Percentiles rank a stretch among this genome's conserved stretches.
These are phyloP conservation scores for Chaetomium cochliodes DNA, from an alignment of 495 filamentous ascomycete species.

Conservation along the genomic window DNA sequence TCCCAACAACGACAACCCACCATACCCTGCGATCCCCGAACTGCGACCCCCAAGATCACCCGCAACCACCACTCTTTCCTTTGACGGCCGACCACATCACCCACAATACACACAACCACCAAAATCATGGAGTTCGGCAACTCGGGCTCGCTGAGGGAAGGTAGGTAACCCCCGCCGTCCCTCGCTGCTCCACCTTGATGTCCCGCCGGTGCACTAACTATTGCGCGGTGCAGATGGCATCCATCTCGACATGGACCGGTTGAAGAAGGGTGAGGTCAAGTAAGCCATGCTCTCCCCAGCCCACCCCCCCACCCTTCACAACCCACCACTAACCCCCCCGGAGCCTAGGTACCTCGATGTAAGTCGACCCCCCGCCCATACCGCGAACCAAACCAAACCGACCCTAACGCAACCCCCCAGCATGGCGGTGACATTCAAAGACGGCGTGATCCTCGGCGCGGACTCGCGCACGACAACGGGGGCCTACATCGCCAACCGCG, in stretches of 20 bases:
- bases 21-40: slow-evolving; percentile 15
- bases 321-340: slow-evolving; percentile 25
- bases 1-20: slow-evolving; percentile 26
- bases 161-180: slow-evolving; percentile 39
- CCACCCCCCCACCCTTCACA: neutral
- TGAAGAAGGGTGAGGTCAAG: slow-evolving; percentile 62
- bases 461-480: slow-evolving; percentile 98
- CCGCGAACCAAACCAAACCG: slow-evolving; percentile 4
- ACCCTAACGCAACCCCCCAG: slow-evolving; percentile 42
- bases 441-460: slow-evolving; percentile 93
- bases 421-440: slow-evolving; percentile 95
- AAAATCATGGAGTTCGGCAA: slow-evolving; percentile 59
- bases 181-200: slow-evolving; percentile 12
- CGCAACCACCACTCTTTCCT: neutral
- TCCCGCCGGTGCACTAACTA: slow-evolving; percentile 17
- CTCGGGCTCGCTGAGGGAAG: slow-evolving; percentile 71
- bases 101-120: slow-evolving; percentile 19
- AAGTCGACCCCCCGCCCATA: slow-evolving; percentile 42
- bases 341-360: slow-evolving; percentile 97
- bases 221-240: slow-evolving; percentile 76
- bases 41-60: slow-evolving; percentile 1
- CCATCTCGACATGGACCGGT: slow-evolving; percentile 94
- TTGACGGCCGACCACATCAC: neutral
- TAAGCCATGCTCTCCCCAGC: slow-evolving; percentile 47
- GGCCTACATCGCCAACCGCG: slow-evolving; percentile 97